phyloP scores from a whole-genome alignment of 1,284 basidiomycete genomes.

The Lentinula novae-zelandiae region DNA sequence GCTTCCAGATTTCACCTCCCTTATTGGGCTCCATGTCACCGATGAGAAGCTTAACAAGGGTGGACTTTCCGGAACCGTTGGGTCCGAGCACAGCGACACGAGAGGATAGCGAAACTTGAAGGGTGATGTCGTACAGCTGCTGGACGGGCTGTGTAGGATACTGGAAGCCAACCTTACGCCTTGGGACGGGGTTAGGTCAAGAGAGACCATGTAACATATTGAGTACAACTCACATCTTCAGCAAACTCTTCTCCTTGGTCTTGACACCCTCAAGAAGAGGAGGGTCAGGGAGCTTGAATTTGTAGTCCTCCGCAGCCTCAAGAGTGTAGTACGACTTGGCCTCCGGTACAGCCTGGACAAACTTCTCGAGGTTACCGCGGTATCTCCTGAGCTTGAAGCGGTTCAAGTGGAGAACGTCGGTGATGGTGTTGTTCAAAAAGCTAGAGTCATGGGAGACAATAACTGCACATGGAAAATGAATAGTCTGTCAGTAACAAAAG shows the following conservation, averaged over 20 bases:
- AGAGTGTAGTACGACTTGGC: slow-evolving; percentile 98
- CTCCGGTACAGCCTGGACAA: slow-evolving; percentile 93
- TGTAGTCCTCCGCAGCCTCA: slow-evolving; percentile 92
- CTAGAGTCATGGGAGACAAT: slow-evolving; percentile 98
- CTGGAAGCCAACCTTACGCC: slow-evolving; percentile 93
- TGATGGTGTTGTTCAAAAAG: slow-evolving; percentile 99
- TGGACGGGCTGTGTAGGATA: slow-evolving; percentile 85
- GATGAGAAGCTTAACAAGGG: slow-evolving; percentile 97
- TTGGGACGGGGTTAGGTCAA: slow-evolving; percentile 13
- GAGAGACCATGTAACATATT: background rate
- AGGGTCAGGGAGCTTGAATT: slow-evolving; percentile 94
- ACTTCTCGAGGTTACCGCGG: slow-evolving; percentile 95
- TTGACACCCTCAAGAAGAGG: slow-evolving; percentile 98
- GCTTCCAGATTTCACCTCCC: slow-evolving; percentile 97
- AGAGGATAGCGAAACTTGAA: slow-evolving; percentile 95
- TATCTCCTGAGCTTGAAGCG: slow-evolving; percentile 99
- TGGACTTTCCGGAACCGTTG: slow-evolving; percentile 98
- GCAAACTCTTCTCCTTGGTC: slow-evolving; percentile 97
- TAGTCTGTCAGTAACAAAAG: slow-evolving; percentile 13
- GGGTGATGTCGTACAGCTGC: slow-evolving; percentile 91
- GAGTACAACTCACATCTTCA: slow-evolving; percentile 72
- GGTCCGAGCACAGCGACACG: slow-evolving; percentile 96
- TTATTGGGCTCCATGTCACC: slow-evolving; percentile 97
- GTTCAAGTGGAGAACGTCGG: slow-evolving; percentile 98
- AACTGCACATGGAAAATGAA: slow-evolving; percentile 41